Conservation (phyloP, 306 rosid genomes). For the Rosa multiflora region DNA sequence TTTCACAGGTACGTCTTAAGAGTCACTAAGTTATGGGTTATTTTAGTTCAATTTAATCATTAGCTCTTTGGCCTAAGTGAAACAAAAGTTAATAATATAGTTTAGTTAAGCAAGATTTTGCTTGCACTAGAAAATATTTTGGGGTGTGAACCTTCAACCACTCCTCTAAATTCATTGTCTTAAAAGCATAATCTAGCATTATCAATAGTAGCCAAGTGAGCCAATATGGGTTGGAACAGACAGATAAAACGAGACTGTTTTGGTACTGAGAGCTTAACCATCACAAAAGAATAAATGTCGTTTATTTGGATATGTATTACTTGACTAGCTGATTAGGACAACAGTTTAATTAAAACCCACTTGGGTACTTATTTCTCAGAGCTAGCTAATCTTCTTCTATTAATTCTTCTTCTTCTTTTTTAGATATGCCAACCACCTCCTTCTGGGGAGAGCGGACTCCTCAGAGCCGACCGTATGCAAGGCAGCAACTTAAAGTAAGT, state of each 20-base stretch:
- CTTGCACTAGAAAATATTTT: background rate
- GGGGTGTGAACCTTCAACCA: background rate
- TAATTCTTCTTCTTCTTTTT: slow-evolving; percentile 14
- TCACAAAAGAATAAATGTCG: background rate
- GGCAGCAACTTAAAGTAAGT: slow-evolving; percentile 7
- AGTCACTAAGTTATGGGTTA: background rate
- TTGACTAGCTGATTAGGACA: background rate
- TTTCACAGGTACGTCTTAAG: slow-evolving; percentile 44
- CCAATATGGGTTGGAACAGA: background rate
- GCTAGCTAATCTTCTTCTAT: background rate
- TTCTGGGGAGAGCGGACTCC: slow-evolving; percentile 50
- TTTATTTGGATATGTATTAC: background rate
- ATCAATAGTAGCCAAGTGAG: background rate
- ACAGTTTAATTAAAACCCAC: background rate
- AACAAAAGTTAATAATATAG: background rate
- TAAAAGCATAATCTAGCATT: background rate
- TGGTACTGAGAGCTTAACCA: background rate
- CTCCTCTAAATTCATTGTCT: background rate
- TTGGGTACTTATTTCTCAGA: background rate
- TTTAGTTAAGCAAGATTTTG: background rate
- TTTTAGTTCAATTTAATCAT: background rate
- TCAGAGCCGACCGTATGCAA: slow-evolving; percentile 44
- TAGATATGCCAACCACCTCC: slow-evolving; percentile 58
- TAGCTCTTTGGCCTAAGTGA: background rate
- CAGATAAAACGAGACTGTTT: background rate